Base-by-base conservation (phyloP, 345 rosid genomes). In the Schrenkiella parvula region DNA sequence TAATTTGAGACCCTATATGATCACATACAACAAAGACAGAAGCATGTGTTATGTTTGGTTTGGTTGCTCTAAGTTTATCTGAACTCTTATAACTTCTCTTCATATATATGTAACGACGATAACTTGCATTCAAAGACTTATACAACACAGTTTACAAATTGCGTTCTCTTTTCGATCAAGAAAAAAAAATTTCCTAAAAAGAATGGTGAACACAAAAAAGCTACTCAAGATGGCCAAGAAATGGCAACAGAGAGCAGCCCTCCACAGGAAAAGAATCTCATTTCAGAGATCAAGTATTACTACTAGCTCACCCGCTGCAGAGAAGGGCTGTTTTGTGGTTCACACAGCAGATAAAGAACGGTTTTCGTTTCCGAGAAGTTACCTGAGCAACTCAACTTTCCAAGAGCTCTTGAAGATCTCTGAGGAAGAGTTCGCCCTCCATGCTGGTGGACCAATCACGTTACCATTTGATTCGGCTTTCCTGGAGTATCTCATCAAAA, bases 391-490 rank as follows among this genome's bases (percentile, higher is more conserved):
- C 37, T 17, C 47, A 2, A 11, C 78, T 18, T 29, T 81, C 37
- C 64, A 64, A 65, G 77, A 81, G 19, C 77, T 84, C 57, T 69
- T 81, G 37, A 72, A 32, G 21, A 77, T 81, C 41, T 69, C 82
- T 4, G 85, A 75, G 63, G 81, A 81, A 68, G 84, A 81, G 34
- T 77, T 76, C 8, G 77, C 82, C 1, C 57, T 81, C 0, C 70
- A 80, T 0, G 31, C 57, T 0, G 70, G 46, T 1, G 75, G 79
- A 34, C 77, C 83, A 15, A 81, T 79, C 53, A 65, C 43, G 0
- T 61, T 80, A n/a, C 79, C 79, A 3, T 77, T 73, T 9, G 75
- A 81, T 59, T 76, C 79, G 0, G 32, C 8, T 19, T 73, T 76
- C 51, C 5, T 78, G 73, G 61, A 60, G 66, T 77, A 77, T 69